These are phyloP conservation scores for Entrophospora sp. DNA, from an alignment of 192 early-diverging fungal genomes.

Conservation along the genomic window DNA sequence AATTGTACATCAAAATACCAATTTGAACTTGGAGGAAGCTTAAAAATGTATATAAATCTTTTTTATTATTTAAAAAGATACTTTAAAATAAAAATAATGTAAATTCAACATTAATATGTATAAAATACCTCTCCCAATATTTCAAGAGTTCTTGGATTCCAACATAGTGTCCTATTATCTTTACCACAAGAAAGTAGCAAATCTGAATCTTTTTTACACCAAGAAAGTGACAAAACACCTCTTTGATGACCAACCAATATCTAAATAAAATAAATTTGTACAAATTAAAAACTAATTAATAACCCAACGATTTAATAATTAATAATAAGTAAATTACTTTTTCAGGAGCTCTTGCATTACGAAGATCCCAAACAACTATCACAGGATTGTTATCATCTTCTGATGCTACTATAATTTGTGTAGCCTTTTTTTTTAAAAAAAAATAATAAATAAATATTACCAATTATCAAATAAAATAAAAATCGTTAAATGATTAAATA, in stretches of 20 bases:
- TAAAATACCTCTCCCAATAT: conserved; percentile 78
- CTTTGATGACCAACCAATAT: conserved; percentile 77
- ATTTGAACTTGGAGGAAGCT: conserved; percentile 69
- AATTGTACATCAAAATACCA: conserved; percentile 96
- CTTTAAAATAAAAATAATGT: too few relatives aligned
- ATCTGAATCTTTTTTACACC: conserved; percentile 91
- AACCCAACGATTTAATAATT: too few relatives aligned
- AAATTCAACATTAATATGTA: not conserved
- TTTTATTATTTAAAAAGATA: too few relatives aligned
- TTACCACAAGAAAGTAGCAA: conserved; percentile 89
- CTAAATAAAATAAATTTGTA: too few relatives aligned
- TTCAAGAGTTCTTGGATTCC: conserved; percentile 74
- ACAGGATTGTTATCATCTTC: conserved; percentile 87
- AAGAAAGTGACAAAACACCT: conserved; percentile 84
- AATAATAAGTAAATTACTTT: conserved; percentile 24
- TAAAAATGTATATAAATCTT: not conserved
- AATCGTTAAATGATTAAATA: too few relatives aligned
- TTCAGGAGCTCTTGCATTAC: conserved; percentile 88
- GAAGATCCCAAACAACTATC: conserved; percentile 91
- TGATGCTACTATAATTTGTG: conserved; percentile 89
- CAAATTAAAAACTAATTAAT: conserved; percentile 12
- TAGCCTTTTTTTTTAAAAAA: too few relatives aligned
- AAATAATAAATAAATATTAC: too few relatives aligned
- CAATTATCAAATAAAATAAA: too few relatives aligned
- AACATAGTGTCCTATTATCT: conserved; percentile 87